Evolutionary conservation across 2,329 filamentous ascomycete species (phyloP).

Genomic region (Endoconidiophora polonica): DNA sequence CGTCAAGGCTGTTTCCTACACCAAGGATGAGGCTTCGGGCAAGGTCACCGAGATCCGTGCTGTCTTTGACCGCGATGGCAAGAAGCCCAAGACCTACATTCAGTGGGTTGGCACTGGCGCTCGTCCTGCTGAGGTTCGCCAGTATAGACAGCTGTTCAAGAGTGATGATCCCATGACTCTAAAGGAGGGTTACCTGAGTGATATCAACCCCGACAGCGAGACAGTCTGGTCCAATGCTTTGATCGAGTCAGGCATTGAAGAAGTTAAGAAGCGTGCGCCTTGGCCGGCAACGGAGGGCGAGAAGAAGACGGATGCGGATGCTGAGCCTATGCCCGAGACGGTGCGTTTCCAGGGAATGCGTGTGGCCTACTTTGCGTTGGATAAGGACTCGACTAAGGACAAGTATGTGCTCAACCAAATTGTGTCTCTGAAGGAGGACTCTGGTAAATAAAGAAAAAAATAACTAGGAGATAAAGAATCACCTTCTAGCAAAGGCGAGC

Average conservation of each 20-base stretch:
- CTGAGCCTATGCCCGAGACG: constrained; percentile 48
- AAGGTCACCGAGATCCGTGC: constrained; percentile 49
- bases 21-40: constrained; percentile 47
- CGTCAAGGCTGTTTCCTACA: constrained; percentile 53
- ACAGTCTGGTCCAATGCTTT: constrained; percentile 61
- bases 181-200: constrained; percentile 64
- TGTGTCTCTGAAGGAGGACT: constrained; percentile 77
- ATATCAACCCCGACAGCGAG: constrained; percentile 74
- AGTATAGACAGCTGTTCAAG: constrained; percentile 74
- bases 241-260: constrained; percentile 68
- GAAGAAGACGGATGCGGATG: constrained; percentile 29
- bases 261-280: constrained; percentile 55
- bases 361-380: constrained; percentile 71
- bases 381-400: constrained; percentile 62
- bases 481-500: too few species aligned
- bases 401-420: constrained; percentile 81
- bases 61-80: constrained; percentile 50
- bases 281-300: constrained; percentile 71
- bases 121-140: constrained; percentile 54
- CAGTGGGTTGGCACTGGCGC: constrained; percentile 67
- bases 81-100: constrained; percentile 66
- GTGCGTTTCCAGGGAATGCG: constrained; percentile 86
- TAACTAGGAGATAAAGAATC: too few species aligned
- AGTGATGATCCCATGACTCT: constrained; percentile 65
- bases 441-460: constrained; percentile 35